Evolutionary conservation across 192 early-diverging fungal species (phyloP).

Genomic region (Backusella circina): DNA sequence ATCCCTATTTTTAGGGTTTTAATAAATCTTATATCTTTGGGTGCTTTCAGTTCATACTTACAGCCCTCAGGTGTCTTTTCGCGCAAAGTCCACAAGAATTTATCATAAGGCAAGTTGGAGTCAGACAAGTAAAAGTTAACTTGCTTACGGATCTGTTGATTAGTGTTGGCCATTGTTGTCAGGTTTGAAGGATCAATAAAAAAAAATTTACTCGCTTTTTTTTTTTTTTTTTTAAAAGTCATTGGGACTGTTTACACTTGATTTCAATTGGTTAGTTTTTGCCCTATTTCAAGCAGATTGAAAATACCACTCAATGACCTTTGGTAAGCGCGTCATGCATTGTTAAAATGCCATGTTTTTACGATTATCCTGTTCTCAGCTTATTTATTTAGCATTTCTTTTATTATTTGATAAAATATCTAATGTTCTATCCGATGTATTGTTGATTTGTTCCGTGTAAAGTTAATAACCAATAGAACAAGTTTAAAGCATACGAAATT

Average conservation of each 20-base stretch:
- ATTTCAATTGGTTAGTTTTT: neutral
- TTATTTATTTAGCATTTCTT: neutral
- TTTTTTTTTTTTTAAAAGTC: neutral
- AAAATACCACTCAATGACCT: neutral
- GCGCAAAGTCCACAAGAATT: constrained; percentile 43
- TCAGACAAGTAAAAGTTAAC: constrained; percentile 67
- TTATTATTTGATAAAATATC: neutral
- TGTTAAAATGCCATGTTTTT: neutral
- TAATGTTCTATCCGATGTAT: neutral
- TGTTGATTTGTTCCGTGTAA: neutral
- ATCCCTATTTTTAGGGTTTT: constrained; percentile 35
- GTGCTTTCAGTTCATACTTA: constrained; percentile 25
- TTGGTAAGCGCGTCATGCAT: neutral
- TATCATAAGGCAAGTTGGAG: constrained; percentile 54
- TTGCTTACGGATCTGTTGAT: constrained; percentile 53
- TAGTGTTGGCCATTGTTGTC: constrained; percentile 10
- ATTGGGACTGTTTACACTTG: neutral
- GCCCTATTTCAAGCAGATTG: neutral
- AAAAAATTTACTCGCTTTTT: neutral
- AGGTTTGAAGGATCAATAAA: neutral
- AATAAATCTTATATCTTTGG: neutral
- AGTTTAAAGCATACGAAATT: neutral
- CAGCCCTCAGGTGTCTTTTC: constrained; percentile 44
- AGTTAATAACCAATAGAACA: neutral
- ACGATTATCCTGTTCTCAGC: neutral